Percentiles rank a stretch among this genome's conserved stretches.
Evolutionary conservation across 352 stramenopile species (phyloP).

Genomic region (Globisporangium splendens): DNA sequence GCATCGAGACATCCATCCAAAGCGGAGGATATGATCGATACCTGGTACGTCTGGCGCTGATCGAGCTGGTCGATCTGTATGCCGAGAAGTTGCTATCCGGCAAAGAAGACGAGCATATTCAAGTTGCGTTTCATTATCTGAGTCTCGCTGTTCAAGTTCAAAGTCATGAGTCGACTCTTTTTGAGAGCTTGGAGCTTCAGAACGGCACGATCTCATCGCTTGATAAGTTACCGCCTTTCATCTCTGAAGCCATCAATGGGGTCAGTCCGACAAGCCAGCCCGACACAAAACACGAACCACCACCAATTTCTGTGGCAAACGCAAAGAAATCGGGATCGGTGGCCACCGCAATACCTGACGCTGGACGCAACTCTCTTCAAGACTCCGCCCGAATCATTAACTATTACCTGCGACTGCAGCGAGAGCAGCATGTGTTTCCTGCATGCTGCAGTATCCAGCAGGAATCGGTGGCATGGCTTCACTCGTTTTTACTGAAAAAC

Average conservation of each 20-base stretch:
- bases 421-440: slow-evolving; percentile 44
- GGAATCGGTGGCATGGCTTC: slow-evolving; percentile 34
- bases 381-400: slow-evolving; percentile 43
- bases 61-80: slow-evolving; percentile 69
- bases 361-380: not conserved
- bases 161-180: slow-evolving; percentile 41
- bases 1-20: slow-evolving; percentile 39
- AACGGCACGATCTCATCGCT: slow-evolving; percentile 27
- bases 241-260: slow-evolving; percentile 25
- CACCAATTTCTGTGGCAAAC: not conserved
- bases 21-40: slow-evolving; percentile 55
- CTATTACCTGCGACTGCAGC: slow-evolving; percentile 52
- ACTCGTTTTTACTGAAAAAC: slow-evolving; percentile 54
- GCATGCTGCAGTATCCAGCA: slow-evolving; percentile 25
- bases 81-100: slow-evolving; percentile 33
- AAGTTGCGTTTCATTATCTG: slow-evolving; percentile 74
- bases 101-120: slow-evolving; percentile 50
- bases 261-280: not conserved
- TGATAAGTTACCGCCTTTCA: slow-evolving; percentile 47
- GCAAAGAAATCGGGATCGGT: slow-evolving; percentile 10
- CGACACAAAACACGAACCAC: slow-evolving; percentile 7
- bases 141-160: slow-evolving; percentile 40
- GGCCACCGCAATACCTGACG: not conserved
- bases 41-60: slow-evolving; percentile 41
- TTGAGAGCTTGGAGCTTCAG: slow-evolving; percentile 65